These are phyloP conservation scores for Trichoderma sp. DNA, from an alignment of 2,329 filamentous ascomycete species.

Conservation along the genomic window DNA sequence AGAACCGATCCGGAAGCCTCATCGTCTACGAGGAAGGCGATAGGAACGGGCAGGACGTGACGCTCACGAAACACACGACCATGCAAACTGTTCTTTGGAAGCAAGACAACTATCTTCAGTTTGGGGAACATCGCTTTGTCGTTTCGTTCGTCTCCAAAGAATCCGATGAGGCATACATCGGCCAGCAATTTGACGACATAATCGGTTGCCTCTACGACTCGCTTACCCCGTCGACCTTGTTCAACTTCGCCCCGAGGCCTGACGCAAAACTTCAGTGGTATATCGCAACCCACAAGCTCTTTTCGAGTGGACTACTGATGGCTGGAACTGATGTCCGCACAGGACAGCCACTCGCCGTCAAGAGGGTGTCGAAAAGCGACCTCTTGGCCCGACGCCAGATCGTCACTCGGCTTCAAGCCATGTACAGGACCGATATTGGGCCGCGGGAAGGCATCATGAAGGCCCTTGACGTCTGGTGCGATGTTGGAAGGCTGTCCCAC, in stretches of 20 bases:
- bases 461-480: conserved; percentile 3
- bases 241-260: neutral
- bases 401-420: neutral
- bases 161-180: neutral
- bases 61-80: neutral
- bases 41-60: neutral
- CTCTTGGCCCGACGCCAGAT: neutral
- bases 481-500: neutral
- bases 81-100: neutral
- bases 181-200: neutral
- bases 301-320: neutral
- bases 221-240: neutral
- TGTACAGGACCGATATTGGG: too few species aligned
- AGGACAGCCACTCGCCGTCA: neutral
- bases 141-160: neutral
- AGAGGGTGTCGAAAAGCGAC: neutral
- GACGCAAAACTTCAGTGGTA: neutral
- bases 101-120: neutral
- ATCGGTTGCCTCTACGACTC: neutral
- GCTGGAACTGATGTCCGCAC: neutral
- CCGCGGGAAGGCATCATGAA: neutral
- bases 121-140: conserved; percentile 8
- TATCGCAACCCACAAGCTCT: neutral
- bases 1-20: neutral
- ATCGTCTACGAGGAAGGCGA: conserved; percentile 2